Percentiles rank a stretch among this genome's conserved stretches.
phyloP scores from a whole-genome alignment of 768 basidiomycete genomes.

The Coprinopsis cinerea region DNA sequence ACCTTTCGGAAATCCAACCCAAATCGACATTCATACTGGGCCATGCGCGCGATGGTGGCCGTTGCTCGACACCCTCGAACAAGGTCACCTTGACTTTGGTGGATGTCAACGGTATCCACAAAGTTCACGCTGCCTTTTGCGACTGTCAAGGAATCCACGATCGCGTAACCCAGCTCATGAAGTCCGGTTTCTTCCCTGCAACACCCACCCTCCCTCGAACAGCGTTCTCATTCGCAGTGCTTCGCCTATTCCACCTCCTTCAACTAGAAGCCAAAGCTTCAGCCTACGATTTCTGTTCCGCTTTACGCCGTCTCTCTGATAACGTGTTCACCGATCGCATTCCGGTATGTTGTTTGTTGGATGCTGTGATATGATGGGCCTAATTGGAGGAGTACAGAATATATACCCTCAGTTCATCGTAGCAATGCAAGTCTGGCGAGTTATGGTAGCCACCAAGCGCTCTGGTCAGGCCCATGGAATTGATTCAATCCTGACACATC shows the following conservation, averaged over 20 bases:
- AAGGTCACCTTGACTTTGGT: background rate
- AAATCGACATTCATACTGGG: no score
- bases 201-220: background rate
- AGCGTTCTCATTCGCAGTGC: constrained; percentile 8
- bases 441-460: constrained; percentile 13
- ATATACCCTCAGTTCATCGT: constrained; percentile 15
- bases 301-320: constrained; percentile 17
- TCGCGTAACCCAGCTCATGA: background rate
- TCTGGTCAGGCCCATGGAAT: constrained; percentile 20
- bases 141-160: background rate
- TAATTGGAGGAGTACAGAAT: no score
- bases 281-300: constrained; percentile 18
- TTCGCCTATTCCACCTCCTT: constrained; percentile 18
- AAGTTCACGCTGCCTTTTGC: background rate
- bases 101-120: constrained; percentile 5
- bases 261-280: constrained; percentile 20
- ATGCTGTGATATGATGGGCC: no score
- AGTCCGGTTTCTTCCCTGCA: background rate
- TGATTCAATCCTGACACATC: constrained; percentile 12
- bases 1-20: no score
- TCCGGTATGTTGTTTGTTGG: no score
- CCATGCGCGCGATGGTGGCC: no score
- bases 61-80: no score
- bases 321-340: constrained; percentile 16
- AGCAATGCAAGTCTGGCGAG: constrained; percentile 18